Base-by-base conservation (phyloP, 257 asterid species). In the Galeopsis tetrahit region DNA sequence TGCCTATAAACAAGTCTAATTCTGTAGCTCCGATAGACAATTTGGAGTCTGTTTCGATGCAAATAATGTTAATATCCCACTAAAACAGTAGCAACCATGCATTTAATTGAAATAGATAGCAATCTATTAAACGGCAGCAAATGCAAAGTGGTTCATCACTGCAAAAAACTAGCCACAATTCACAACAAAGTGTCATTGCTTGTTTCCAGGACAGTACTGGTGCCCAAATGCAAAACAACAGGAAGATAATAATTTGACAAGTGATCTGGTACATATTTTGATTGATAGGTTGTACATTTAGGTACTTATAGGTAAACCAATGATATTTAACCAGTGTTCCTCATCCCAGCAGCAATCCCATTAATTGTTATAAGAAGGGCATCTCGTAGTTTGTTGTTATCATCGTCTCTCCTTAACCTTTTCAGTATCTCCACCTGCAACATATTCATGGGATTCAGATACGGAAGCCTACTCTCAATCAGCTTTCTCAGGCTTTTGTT, bases 271-370 rank as follows among this genome's bases (percentile, higher is more conserved):
- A 57, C 48, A 58, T 17, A 10, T 33, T 43, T 60, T 35, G 62
- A 71, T 5, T 31, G 15, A 56, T 28, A n/a, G 70, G 63, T 21
- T 49, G 40, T 55, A 38, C 57, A 14, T 28, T 5, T 15, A 71
- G 28, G 38, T 52, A 38, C 35, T 43, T 44, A 4, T 11, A 31
- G 6, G 5, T 44, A 46, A 13, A 15, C 43, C 9, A 11, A 28
- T 57, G 13, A 7, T 70, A 44, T 10, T 89, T 77, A 90, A 55
- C 99, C 97, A 0, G 96, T 91, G 85, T 94, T 89, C 81, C 95
- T 89, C 97, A 94, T 94, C 66, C 99, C 99, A 59, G 99, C 99
- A 57, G 97, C 99, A 67, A 94, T 94, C 57, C 99, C 99, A 11
- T 94, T 94, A 8, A 94, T 85, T 31, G 96, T 88, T 21, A 94